A percentile compares a stretch with the other conserved stretches of the same genome.
These are phyloP conservation scores for Nigrograna mackinnonii DNA, from an alignment of 2,329 filamentous ascomycete genomes.

Conservation along the genomic window DNA sequence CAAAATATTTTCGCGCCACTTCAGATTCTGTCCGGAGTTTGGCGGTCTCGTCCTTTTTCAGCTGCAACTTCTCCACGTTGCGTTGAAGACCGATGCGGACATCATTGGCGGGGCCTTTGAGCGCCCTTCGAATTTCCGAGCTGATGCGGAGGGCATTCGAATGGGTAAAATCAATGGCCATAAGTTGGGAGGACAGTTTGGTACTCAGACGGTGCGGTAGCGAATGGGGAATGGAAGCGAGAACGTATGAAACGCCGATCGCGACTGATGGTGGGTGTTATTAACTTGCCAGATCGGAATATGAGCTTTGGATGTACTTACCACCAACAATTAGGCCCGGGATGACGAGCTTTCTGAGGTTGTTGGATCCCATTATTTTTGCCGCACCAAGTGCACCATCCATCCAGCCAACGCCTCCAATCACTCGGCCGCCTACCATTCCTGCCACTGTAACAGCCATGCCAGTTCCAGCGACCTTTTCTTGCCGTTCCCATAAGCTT, in stretches of 20 bases:
- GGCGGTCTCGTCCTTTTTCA: slow-evolving; percentile 78
- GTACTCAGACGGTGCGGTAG: slow-evolving; percentile 81
- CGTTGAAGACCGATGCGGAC: slow-evolving; percentile 82
- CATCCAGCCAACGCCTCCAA: slow-evolving; percentile 86
- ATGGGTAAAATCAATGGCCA: slow-evolving; percentile 89
- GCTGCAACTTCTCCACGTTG: slow-evolving; percentile 79
- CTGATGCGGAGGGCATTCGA: slow-evolving; percentile 84
- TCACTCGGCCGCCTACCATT: slow-evolving; percentile 77
- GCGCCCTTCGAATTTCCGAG: slow-evolving; percentile 81
- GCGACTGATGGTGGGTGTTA: slow-evolving; percentile 61
- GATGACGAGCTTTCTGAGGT: slow-evolving; percentile 77
- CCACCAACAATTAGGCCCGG: slow-evolving; percentile 79
- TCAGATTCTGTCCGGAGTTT: slow-evolving; percentile 84
- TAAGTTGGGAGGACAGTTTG: slow-evolving; percentile 82
- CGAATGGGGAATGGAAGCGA: slow-evolving; percentile 86
- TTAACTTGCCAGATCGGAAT: no score
- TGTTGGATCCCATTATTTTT: slow-evolving; percentile 80
- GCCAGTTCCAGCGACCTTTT: slow-evolving; percentile 91
- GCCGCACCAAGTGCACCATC: slow-evolving; percentile 82
- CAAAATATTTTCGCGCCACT: slow-evolving; percentile 86
- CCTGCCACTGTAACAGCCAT: slow-evolving; percentile 93
- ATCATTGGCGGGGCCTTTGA: slow-evolving; percentile 85
- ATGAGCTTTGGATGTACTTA: slow-evolving; percentile 60
- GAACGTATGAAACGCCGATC: slow-evolving; percentile 76
- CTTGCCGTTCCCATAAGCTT: slow-evolving; percentile 82